Evolutionary conservation across 345 rosid species (phyloP).

Genomic region (Acer negundo): DNA sequence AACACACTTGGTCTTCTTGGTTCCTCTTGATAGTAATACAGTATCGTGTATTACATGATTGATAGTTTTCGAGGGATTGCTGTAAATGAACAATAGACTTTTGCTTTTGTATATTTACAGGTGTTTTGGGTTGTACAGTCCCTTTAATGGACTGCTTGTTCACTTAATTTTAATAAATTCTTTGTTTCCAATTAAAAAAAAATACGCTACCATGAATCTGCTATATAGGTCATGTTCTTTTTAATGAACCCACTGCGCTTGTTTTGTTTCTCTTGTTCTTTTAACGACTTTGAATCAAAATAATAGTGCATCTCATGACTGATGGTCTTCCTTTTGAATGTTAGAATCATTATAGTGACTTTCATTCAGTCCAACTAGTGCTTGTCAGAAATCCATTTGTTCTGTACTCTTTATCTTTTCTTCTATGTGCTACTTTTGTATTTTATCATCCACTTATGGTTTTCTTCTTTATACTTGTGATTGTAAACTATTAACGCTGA

Average conservation of each 20-base stretch:
- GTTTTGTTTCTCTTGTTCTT: background rate
- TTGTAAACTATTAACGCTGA: background rate
- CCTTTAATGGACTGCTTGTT: background rate
- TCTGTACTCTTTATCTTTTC: background rate
- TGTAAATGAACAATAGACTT: background rate
- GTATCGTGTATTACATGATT: background rate
- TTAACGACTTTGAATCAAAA: background rate
- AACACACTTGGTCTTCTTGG: background rate
- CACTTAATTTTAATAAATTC: background rate
- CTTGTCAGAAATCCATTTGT: background rate
- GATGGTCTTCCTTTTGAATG: background rate
- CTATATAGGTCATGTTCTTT: background rate
- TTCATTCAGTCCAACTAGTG: background rate
- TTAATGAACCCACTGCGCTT: background rate
- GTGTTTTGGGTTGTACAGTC: background rate
- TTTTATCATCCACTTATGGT: background rate
- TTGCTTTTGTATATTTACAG: background rate
- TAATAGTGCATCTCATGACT: background rate
- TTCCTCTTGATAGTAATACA: background rate
- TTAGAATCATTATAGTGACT: background rate
- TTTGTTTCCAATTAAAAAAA: background rate
- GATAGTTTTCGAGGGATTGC: background rate
- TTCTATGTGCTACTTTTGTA: background rate
- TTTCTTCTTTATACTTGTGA: background rate
- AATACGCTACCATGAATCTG: background rate